phyloP scores from a whole-genome alignment of 768 basidiomycete genomes.

The Lactarius sanguifluus region DNA sequence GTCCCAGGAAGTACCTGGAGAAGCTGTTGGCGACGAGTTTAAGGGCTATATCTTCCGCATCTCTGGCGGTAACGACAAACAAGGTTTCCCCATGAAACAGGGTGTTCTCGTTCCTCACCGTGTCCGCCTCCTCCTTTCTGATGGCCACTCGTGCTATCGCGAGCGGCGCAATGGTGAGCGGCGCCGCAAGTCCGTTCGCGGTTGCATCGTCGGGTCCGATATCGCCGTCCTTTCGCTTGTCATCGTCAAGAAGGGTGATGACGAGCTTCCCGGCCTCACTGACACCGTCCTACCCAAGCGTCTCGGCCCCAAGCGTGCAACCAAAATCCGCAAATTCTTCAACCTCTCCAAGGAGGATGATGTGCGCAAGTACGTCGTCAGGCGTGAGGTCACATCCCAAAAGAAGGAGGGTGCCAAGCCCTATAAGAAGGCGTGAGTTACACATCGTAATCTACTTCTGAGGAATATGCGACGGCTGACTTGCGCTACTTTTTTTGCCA shows the following conservation, averaged over 20 bases:
- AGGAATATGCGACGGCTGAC: conserved; percentile 4
- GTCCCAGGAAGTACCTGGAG: conserved; percentile 89
- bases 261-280: conserved; percentile 87
- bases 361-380: conserved; percentile 95
- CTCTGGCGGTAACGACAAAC: conserved; percentile 98
- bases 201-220: conserved; percentile 96
- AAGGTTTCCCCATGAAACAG: conserved; percentile 99
- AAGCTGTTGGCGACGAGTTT: conserved; percentile 92
- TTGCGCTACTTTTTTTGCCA: conserved; percentile 34
- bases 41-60: conserved; percentile 96
- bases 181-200: conserved; percentile 98
- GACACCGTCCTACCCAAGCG: conserved; percentile 92
- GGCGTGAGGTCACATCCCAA: conserved; percentile 82
- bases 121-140: conserved; percentile 88
- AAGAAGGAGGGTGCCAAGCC: conserved; percentile 93
- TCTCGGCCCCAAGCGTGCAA: conserved; percentile 95
- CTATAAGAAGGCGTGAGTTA: conserved; percentile 91
- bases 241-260: conserved; percentile 95
- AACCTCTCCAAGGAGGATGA: conserved; percentile 97
- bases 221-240: conserved; percentile 92
- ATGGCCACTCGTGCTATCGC: conserved; percentile 99
- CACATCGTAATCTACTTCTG: background rate
- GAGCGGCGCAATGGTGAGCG: conserved; percentile 90
- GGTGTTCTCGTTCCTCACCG: conserved; percentile 94
- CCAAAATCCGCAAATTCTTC: conserved; percentile 97